Evolutionary conservation across 768 basidiomycete species (phyloP).

Genomic region (Gloeostereum incarnatum): DNA sequence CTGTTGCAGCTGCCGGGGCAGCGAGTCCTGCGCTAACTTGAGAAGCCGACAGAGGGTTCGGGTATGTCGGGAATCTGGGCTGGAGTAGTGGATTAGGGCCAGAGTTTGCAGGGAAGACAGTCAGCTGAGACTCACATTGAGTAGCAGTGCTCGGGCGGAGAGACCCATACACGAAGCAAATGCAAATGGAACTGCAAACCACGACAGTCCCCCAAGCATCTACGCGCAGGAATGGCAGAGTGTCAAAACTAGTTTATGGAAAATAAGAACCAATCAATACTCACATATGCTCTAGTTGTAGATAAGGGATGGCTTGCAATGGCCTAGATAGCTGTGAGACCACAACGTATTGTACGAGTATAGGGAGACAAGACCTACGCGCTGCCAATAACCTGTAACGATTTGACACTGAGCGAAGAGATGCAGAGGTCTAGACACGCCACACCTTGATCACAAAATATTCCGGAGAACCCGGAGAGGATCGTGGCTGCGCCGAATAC

Average conservation of each 20-base stretch:
- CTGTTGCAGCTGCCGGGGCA: constrained; percentile 34
- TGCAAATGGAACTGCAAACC: constrained; percentile 47
- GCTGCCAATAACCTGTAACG: constrained; percentile 40
- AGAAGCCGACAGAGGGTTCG: constrained; percentile 27
- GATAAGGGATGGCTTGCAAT: constrained; percentile 41
- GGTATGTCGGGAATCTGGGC: constrained; percentile 46
- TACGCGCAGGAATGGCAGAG: constrained; percentile 9
- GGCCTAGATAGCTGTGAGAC: constrained; percentile 18
- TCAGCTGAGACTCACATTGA: constrained; percentile 14
- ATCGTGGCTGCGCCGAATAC: constrained; percentile 30
- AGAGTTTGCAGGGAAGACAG: background rate
- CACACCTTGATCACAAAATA: constrained; percentile 42
- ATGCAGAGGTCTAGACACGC: background rate
- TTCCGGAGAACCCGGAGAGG: constrained; percentile 32
- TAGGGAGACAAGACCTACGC: constrained; percentile 20
- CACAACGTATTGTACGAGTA: background rate
- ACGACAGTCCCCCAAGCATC: constrained; percentile 50
- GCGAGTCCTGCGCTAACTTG: constrained; percentile 34
- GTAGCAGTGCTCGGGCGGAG: constrained; percentile 25
- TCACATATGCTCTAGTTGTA: constrained; percentile 41
- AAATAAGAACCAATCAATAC: constrained; percentile 6
- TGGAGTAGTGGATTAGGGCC: constrained; percentile 10
- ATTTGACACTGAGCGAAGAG: constrained; percentile 5
- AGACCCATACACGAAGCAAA: constrained; percentile 39
- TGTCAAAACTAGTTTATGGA: background rate